Evolutionary conservation across 371 early-diverging fungal genomes (phyloP).

Genomic region (Mortierella sp.): DNA sequence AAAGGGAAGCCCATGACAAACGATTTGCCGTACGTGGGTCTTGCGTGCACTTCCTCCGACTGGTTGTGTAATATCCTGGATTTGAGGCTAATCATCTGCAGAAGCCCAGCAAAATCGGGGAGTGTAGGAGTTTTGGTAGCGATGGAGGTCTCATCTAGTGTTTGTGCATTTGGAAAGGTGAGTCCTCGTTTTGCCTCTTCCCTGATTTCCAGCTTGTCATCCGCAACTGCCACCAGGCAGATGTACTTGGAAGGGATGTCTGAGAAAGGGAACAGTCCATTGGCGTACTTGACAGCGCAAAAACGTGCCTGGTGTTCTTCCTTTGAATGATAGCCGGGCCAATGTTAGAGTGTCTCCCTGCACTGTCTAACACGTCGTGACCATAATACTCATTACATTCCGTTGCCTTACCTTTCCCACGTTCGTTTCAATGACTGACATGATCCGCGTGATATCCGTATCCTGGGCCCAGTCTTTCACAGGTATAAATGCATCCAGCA

Average conservation of each 20-base stretch:
- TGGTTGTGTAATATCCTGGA: slow-evolving; percentile 13
- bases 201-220: slow-evolving; percentile 79
- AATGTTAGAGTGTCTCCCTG: neutral
- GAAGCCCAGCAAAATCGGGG: slow-evolving; percentile 61
- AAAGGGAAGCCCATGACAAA: slow-evolving; percentile 60
- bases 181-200: slow-evolving; percentile 75
- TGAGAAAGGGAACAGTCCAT: slow-evolving; percentile 80
- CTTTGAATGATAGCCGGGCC: slow-evolving; percentile 25
- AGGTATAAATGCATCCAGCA: slow-evolving; percentile 78
- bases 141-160: slow-evolving; percentile 16
- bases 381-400: neutral
- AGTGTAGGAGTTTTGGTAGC: slow-evolving; percentile 43
- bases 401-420: slow-evolving; percentile 67
- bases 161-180: slow-evolving; percentile 32
- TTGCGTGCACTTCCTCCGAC: slow-evolving; percentile 10
- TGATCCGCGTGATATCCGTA: slow-evolving; percentile 61
- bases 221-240: slow-evolving; percentile 76
- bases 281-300: slow-evolving; percentile 80
- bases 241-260: slow-evolving; percentile 78
- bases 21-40: slow-evolving; percentile 32
- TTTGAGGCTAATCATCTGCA: slow-evolving; percentile 55
- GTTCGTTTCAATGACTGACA: slow-evolving; percentile 61
- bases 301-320: slow-evolving; percentile 68
- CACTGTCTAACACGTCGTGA: neutral
- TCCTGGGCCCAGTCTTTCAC: slow-evolving; percentile 50